These are phyloP conservation scores for Pyricularia grisea DNA, from an alignment of 2,329 filamentous ascomycete species.

Conservation along the genomic window DNA sequence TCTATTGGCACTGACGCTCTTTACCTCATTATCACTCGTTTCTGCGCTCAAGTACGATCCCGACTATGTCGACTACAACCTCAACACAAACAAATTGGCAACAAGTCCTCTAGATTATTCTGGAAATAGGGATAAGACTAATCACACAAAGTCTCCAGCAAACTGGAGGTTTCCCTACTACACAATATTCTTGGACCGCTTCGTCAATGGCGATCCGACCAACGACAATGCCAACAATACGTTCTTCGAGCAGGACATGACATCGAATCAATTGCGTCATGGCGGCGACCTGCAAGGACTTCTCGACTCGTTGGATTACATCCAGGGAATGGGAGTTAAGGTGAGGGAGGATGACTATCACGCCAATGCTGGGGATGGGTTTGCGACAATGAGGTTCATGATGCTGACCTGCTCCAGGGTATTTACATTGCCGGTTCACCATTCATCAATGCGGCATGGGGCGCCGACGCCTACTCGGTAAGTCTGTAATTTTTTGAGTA, in stretches of 20 bases:
- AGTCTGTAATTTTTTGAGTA: neutral
- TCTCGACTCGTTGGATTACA: neutral
- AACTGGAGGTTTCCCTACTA: neutral
- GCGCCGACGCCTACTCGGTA: neutral
- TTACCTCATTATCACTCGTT: neutral
- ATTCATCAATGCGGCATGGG: neutral
- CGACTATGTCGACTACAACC: neutral
- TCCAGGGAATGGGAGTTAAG: neutral
- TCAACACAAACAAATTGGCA: neutral
- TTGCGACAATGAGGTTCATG: neutral
- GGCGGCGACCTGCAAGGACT: neutral
- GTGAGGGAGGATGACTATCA: neutral
- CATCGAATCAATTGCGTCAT: neutral
- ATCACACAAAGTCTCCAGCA: neutral
- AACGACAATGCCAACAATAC: neutral
- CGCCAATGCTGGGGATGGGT: neutral
- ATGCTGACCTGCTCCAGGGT: neutral
- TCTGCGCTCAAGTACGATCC: neutral
- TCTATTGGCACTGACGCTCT: neutral
- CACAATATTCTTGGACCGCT: neutral
- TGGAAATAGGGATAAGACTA: neutral
- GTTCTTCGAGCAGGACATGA: neutral
- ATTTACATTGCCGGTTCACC: neutral
- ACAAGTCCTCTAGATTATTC: neutral
- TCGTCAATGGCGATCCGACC: neutral